Base-by-base conservation (phyloP, 345 rosid species). In the Pistacia integerrima region DNA sequence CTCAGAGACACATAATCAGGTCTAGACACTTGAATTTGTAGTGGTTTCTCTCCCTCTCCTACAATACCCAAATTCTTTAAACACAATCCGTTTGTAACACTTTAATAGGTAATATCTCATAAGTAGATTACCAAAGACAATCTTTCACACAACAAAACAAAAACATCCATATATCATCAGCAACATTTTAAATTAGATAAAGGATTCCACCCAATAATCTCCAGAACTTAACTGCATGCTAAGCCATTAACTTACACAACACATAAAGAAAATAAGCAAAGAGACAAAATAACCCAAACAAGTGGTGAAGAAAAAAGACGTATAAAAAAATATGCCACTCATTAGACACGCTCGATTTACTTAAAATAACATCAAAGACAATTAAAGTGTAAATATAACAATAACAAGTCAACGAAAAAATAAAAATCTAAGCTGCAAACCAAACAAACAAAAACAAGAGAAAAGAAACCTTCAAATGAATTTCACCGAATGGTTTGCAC, bases 401-500 rank as follows among this genome's bases (percentile, higher is more conserved):
- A 41, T 7, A 33, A 54, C 13, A 62, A 30, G 28, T 73, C 67
- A 61, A 62, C 46, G 25, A 28, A 46, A 8, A n/a, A 22, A 44
- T 3, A 11, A 62, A 73, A 72, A 44, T 16, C 5, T 67, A 17
- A 1, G 28, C 38, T 57, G 36, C 55, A 60, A 57, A 49, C 52
- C 22, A 33, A 52, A 75, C 30, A 74, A 52, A 76, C 54, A 25
- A 1, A 64, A 13, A 36, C 17, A 65, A 20, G 48, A 30, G 20
- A 41, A 66, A 76, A 41, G 73, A n/a, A 81, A 95, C 99, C 98
- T 96, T 93, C 82, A 94, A 85, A 80, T 93, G 98, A 63, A 93
- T 84, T 87, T 93, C 97, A 44, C 99, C 99, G 16, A 96, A 89
- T 14, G 98, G 98, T 87, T 82, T 91, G 85, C 94, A 90, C 74